Percentiles rank a stretch among this genome's conserved stretches.
phyloP scores from a whole-genome alignment of 176 grass and related monocot species.

The Ensete glaucum region DNA sequence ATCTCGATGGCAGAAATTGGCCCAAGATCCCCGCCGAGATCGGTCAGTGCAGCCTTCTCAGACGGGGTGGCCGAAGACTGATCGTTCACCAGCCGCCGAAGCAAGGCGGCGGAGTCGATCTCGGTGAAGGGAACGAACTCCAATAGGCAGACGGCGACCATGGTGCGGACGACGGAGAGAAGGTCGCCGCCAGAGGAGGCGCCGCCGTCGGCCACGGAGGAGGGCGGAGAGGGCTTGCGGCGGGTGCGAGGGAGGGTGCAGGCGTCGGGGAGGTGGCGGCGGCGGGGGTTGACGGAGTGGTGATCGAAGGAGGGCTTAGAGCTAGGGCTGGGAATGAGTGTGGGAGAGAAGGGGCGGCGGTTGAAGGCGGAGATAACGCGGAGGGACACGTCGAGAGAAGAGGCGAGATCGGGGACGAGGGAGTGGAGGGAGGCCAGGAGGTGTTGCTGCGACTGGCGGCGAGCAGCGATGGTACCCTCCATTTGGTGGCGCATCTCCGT shows the following conservation, averaged over 20 bases:
- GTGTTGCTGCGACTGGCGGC: slow-evolving; percentile 56
- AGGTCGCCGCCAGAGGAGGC: slow-evolving; percentile 26
- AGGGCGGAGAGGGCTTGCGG: slow-evolving; percentile 39
- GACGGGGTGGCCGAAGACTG: slow-evolving; percentile 47
- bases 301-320: slow-evolving; percentile 19
- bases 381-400: slow-evolving; percentile 66
- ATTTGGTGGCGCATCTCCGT: slow-evolving; percentile 56
- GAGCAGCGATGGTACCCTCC: slow-evolving; percentile 47
- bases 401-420: slow-evolving; percentile 60
- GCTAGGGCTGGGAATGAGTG: neutral
- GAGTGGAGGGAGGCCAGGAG: slow-evolving; percentile 70
- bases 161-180: slow-evolving; percentile 62
- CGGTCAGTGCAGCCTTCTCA: slow-evolving; percentile 54
- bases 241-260: slow-evolving; percentile 37
- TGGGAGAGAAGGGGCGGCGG: slow-evolving; percentile 58
- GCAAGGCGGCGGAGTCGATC: slow-evolving; percentile 71
- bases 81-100: slow-evolving; percentile 60
- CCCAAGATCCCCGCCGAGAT: slow-evolving; percentile 60
- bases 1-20: slow-evolving; percentile 44
- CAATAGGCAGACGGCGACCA: slow-evolving; percentile 81
- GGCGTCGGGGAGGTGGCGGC: slow-evolving; percentile 29
- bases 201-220: slow-evolving; percentile 22
- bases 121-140: slow-evolving; percentile 71
- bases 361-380: slow-evolving; percentile 81
- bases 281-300: slow-evolving; percentile 24